These are phyloP conservation scores for Pichia sp. DNA, from an alignment of 1,139 yeast genomes.

Conservation along the genomic window DNA sequence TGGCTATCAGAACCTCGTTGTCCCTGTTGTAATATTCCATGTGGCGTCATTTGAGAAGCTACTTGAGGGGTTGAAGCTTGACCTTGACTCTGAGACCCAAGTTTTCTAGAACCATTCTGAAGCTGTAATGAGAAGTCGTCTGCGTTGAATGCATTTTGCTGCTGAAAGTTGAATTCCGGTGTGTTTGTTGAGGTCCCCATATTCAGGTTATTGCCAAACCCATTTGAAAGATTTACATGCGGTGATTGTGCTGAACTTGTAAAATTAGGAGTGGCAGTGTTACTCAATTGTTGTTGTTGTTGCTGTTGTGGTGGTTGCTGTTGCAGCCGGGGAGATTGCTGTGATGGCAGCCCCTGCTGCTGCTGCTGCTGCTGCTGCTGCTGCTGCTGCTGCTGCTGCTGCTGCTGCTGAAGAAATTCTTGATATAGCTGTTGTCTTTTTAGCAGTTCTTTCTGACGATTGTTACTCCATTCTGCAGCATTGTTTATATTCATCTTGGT, in stretches of 20 bases:
- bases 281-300: slow-evolving; percentile 4
- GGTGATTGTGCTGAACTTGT: slow-evolving; percentile 1
- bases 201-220: slow-evolving; percentile 1
- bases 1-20: background rate
- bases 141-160: background rate
- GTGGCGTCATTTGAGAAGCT: slow-evolving; percentile 14
- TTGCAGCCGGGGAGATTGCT: background rate
- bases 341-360: background rate
- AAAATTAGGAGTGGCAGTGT: background rate
- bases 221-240: background rate
- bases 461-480: slow-evolving; percentile 4
- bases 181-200: background rate
- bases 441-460: slow-evolving; percentile 5
- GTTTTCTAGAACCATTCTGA: slow-evolving; percentile 2
- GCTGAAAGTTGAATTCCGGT: slow-evolving; percentile 2
- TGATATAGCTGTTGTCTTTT: slow-evolving; percentile 13
- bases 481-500: background rate
- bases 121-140: background rate
- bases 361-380: slow-evolving; percentile 9
- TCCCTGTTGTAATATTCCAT: slow-evolving; percentile 16
- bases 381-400: slow-evolving; percentile 2
- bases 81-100: background rate
- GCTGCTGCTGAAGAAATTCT: slow-evolving; percentile 9
- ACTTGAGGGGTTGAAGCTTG: slow-evolving; percentile 6
- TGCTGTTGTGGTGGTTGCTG: slow-evolving; percentile 4